Evolutionary conservation across 805 yeast genomes (phyloP), one percentile per base, ranked within the genome.

Genomic region (Saccharomycopsis oosterbeekiorum): DNA sequence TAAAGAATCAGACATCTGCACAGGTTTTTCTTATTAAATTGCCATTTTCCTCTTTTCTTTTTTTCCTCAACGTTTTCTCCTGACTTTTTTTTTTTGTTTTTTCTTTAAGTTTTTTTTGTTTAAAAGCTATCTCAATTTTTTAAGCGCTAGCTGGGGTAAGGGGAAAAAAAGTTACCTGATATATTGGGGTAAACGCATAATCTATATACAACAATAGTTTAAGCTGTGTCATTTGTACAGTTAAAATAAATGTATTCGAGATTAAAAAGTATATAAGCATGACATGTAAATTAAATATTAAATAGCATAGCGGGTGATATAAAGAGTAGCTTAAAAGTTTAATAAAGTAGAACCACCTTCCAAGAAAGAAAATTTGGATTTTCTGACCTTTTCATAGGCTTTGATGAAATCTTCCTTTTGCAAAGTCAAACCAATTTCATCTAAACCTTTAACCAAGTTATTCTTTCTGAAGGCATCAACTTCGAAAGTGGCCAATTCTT

Each of bases 341-440:
- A 86, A 74, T 63, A 85, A 76, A 65, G 80, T 80, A 26, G 93
- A 82, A 54, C 96, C 96, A 66, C 94, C 91, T 78, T 92, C 97
- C 72, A 92, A 82, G 84, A 96, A 94, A 10, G 97, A 89, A 73
- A 88, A 94, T 72, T 78, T 84, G 59, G 80, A 84, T 71, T 81
- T 84, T 81, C 99, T 88, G 65, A 76, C 75, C 24, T 76, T 82
- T 78, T 94, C 99, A 70, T 84, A 94, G 68, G 83, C 79, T 59
- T 73, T 62, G 68, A 94, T 94, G 73, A 69, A 84, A 59, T 83
- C 83, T 75, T 89, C 97, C 76, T 91, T 90, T 75, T 91, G 93
- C 69, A 94, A 77, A 58, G 99, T 94, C 70, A 94, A 82, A 53
- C 97, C 97, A 75, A 94, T 94, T 73, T 94, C 99, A 73, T 94